These are phyloP conservation scores for Tremellales sp. DNA, from an alignment of 1,284 basidiomycete genomes.

Conservation along the genomic window DNA sequence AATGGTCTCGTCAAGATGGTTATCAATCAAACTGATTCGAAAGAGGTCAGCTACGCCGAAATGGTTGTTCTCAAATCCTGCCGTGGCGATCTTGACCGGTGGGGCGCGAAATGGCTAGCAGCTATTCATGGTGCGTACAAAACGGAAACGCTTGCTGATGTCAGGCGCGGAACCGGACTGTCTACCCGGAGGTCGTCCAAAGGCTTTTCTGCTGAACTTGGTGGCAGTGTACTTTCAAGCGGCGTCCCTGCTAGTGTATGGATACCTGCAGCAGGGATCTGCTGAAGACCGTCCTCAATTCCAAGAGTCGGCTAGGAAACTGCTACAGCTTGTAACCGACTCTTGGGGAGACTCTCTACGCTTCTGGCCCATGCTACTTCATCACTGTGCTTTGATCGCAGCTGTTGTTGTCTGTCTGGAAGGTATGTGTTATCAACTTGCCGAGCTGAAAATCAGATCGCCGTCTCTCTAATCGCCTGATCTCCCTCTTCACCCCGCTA, in stretches of 20 bases:
- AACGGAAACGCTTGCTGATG: no score
- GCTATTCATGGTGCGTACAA: slow-evolving; percentile 9
- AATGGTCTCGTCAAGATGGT: slow-evolving; percentile 10
- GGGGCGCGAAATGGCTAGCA: slow-evolving; percentile 13
- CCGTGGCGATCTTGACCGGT: slow-evolving; percentile 13
- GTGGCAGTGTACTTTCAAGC: slow-evolving; percentile 16
- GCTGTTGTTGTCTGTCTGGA: slow-evolving; percentile 9
- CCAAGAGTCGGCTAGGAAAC: slow-evolving; percentile 8
- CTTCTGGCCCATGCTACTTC: slow-evolving; percentile 19
- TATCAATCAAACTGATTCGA: slow-evolving; percentile 3
- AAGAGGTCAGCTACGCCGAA: slow-evolving; percentile 8
- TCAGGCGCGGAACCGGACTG: slow-evolving; percentile 13
- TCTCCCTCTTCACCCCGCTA: slow-evolving; percentile 8
- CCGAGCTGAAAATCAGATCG: slow-evolving; percentile 4
- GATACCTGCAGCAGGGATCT: slow-evolving; percentile 12
- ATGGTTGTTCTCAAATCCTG: slow-evolving; percentile 11
- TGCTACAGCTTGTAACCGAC: slow-evolving; percentile 11
- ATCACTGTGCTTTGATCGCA: slow-evolving; percentile 13
- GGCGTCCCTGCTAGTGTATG: slow-evolving; percentile 12
- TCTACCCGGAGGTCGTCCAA: slow-evolving; percentile 6
- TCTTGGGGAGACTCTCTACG: slow-evolving; percentile 13
- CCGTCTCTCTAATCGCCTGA: slow-evolving; percentile 2
- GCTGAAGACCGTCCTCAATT: slow-evolving; percentile 4
- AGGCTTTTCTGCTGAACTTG: slow-evolving; percentile 15
- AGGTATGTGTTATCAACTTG: slow-evolving; percentile 1